Percentiles rank a stretch among this genome's conserved stretches.
These are phyloP conservation scores for Tetracentron sinense DNA, from an alignment of 164 flowering plant species.

Conservation along the genomic window DNA sequence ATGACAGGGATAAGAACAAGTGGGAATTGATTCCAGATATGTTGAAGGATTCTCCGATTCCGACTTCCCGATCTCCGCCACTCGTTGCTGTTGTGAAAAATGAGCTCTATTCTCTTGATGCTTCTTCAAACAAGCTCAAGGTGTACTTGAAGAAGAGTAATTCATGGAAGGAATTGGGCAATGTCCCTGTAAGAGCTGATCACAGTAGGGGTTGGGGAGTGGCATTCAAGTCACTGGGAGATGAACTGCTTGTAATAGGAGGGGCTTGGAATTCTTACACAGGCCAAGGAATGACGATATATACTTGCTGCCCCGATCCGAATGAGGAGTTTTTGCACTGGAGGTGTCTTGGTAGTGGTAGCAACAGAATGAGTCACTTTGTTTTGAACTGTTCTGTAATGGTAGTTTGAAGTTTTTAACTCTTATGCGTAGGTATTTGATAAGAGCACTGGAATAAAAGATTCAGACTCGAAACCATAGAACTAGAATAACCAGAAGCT, in stretches of 20 bases:
- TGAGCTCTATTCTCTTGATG: conserved; percentile 65
- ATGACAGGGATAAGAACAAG: conserved; percentile 33
- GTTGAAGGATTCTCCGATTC: conserved; percentile 37
- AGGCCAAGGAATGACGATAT: conserved; percentile 46
- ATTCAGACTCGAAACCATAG: too few species aligned
- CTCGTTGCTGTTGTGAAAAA: conserved; percentile 74
- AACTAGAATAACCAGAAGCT: too few species aligned
- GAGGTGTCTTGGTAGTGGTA: conserved; percentile 37
- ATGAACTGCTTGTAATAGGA: conserved; percentile 67
- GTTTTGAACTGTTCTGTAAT: conserved; percentile 70
- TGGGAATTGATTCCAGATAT: conserved; percentile 72
- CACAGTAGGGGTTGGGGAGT: conserved; percentile 77
- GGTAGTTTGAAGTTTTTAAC: conserved; percentile 48
- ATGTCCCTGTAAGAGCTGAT: conserved; percentile 70
- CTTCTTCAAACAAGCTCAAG: conserved; percentile 58
- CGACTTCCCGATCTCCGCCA: conserved; percentile 58
- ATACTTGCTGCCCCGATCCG: conserved; percentile 55
- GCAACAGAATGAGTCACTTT: conserved; percentile 44
- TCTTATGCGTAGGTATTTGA: too few species aligned
- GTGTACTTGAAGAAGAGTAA: conserved; percentile 57
- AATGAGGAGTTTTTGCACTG: conserved; percentile 36
- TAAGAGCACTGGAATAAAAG: too few species aligned
- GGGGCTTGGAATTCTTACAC: conserved; percentile 21
- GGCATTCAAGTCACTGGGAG: conserved; percentile 79
- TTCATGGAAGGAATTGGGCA: conserved; percentile 64